These are phyloP conservation scores for Coniochaeta prunicola DNA, from an alignment of 2,329 filamentous ascomycete species.

Conservation along the genomic window DNA sequence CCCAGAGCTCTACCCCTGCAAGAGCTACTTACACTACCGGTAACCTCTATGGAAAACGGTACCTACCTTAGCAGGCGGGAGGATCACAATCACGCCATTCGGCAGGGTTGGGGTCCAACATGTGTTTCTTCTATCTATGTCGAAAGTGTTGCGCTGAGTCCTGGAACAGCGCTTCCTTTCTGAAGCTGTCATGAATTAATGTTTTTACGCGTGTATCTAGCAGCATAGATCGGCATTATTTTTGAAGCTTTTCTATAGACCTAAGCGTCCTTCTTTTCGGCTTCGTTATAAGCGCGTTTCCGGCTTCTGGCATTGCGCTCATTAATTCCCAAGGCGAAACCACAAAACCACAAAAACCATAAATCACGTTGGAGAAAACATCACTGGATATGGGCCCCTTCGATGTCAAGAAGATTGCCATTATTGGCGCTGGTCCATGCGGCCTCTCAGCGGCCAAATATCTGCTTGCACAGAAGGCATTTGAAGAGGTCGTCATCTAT, in stretches of 20 bases:
- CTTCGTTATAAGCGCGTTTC: not conserved
- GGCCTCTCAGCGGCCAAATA: constrained; percentile 79
- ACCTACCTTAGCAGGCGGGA: too few relatives aligned
- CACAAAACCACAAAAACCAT: too few relatives aligned
- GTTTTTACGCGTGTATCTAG: not conserved
- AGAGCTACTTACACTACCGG: too few relatives aligned
- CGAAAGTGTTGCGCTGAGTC: not conserved
- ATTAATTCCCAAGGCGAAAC: too few relatives aligned
- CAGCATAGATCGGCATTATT: not conserved
- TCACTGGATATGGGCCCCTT: constrained; percentile 23
- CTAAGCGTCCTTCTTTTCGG: not conserved
- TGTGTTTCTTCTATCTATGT: not conserved
- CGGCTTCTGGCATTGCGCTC: not conserved
- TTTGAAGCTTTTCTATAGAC: not conserved
- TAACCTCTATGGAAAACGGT: not conserved
- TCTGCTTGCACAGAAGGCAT: constrained; percentile 59
- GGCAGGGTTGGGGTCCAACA: not conserved
- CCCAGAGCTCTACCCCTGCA: not conserved
- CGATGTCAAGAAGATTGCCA: constrained; percentile 55
- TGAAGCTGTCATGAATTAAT: not conserved
- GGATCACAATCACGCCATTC: not conserved
- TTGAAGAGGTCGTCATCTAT: constrained; percentile 66
- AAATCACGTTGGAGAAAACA: too few relatives aligned
- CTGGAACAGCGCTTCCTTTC: not conserved
- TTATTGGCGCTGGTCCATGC: constrained; percentile 77